Evolutionary conservation across 306 rosid genomes (phyloP).

Genomic region (Cucumis hystrix): DNA sequence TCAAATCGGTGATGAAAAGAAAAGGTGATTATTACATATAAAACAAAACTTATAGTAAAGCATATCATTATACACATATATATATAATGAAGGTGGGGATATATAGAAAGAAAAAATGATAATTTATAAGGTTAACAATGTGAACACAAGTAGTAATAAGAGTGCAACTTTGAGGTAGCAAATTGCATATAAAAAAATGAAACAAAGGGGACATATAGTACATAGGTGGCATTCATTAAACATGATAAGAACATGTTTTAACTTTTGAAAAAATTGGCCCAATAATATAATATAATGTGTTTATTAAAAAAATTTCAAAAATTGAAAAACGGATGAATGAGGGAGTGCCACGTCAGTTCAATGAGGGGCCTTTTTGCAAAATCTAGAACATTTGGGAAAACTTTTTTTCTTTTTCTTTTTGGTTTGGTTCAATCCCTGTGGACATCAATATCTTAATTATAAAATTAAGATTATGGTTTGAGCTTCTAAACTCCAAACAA

Average conservation of each 20-base stretch:
- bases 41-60: neutral
- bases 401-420: neutral
- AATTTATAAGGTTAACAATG: neutral
- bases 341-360: constrained; percentile 19
- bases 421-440: constrained; percentile 61
- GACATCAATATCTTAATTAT: constrained; percentile 23
- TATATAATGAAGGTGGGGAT: neutral
- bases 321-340: constrained; percentile 20
- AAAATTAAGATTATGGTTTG: neutral
- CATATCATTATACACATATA: too few relatives aligned
- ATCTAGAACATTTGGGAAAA: constrained; percentile 46
- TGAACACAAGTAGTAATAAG: neutral
- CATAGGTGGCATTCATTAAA: constrained; percentile 10
- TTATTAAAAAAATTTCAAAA: neutral
- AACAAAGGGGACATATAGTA: neutral
- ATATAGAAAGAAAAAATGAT: neutral
- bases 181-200: neutral
- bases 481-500: neutral
- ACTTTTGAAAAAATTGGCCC: neutral
- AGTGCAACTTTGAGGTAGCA: neutral
- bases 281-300: neutral
- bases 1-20: neutral
- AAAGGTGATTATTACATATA: neutral
- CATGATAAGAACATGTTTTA: constrained; percentile 7
- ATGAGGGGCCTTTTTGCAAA: constrained; percentile 13